These are phyloP conservation scores for Aspergillus transmontanensis DNA, from an alignment of 2,329 filamentous ascomycete genomes.

Conservation along the genomic window DNA sequence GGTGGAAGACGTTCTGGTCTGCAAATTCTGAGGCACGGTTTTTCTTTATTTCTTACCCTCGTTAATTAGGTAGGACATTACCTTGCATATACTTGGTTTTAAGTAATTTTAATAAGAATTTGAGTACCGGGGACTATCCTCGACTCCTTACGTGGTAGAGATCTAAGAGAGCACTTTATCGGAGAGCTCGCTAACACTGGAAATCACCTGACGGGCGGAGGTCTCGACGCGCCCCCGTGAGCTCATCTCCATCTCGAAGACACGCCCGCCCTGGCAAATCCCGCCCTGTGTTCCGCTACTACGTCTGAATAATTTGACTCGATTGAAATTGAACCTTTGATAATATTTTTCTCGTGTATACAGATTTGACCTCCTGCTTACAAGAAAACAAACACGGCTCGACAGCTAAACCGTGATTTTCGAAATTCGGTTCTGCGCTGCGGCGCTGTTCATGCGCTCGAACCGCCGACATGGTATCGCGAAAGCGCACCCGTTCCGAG, in stretches of 20 bases:
- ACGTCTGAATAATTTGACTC: neutral
- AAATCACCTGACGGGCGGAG: slow-evolving; percentile 32
- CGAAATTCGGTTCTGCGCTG: slow-evolving; percentile 20
- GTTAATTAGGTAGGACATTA: slow-evolving; percentile 1
- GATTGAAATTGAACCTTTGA: neutral
- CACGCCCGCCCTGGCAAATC: slow-evolving; percentile 21
- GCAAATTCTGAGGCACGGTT: neutral
- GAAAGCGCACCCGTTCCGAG: slow-evolving; percentile 59
- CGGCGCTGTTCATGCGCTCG: slow-evolving; percentile 32
- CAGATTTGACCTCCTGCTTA: neutral
- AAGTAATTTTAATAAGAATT: neutral
- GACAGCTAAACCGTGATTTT: neutral
- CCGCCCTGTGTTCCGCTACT: slow-evolving; percentile 2
- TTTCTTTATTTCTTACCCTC: slow-evolving; percentile 15
- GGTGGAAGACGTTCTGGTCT: neutral
- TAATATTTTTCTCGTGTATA: too few species aligned
- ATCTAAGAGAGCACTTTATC: neutral
- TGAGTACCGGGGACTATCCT: neutral
- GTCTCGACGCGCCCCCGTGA: slow-evolving; percentile 35
- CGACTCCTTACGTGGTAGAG: neutral
- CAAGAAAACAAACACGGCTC: neutral
- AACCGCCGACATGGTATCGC: slow-evolving; percentile 53
- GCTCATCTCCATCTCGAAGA: slow-evolving; percentile 33
- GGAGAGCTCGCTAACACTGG: slow-evolving; percentile 9
- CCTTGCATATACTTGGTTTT: slow-evolving; percentile 4